Conservation (phyloP, 2,329 filamentous ascomycete species). For the Botrytis aclada region DNA sequence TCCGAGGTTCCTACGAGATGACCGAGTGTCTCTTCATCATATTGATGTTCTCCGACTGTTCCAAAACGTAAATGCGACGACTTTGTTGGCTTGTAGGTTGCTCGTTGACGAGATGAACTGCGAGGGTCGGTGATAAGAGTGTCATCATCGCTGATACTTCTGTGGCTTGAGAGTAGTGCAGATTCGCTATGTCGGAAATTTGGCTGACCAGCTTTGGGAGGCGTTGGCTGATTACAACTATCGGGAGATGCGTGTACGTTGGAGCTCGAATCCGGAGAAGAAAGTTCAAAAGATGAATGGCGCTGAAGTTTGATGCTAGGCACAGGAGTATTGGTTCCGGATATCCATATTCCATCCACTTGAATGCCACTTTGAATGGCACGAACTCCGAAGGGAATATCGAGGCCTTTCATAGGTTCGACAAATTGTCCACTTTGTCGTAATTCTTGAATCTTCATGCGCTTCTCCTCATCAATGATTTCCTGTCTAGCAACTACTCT, state of each 20-base stretch:
- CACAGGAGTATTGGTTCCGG: slow-evolving; percentile 31
- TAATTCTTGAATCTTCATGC: slow-evolving; percentile 51
- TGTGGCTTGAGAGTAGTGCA: slow-evolving; percentile 8
- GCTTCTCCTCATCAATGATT: slow-evolving; percentile 64
- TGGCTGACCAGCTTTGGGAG: neutral
- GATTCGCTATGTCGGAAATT: slow-evolving; percentile 12
- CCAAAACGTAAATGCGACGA: slow-evolving; percentile 38
- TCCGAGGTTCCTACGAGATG: slow-evolving; percentile 30
- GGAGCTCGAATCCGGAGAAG: slow-evolving; percentile 6
- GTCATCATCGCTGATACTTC: slow-evolving; percentile 17
- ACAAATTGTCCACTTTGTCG: slow-evolving; percentile 48
- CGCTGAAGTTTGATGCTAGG: slow-evolving; percentile 26
- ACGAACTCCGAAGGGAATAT: slow-evolving; percentile 81
- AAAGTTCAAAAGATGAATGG: slow-evolving; percentile 22
- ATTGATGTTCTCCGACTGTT: slow-evolving; percentile 30
- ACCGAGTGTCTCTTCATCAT: slow-evolving; percentile 32
- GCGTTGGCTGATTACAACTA: neutral
- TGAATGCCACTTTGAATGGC: slow-evolving; percentile 81
- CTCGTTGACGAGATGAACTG: slow-evolving; percentile 20
- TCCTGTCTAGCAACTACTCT: slow-evolving; percentile 55
- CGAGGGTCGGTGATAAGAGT: neutral
- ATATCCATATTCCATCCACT: slow-evolving; percentile 80
- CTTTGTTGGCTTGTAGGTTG: slow-evolving; percentile 37
- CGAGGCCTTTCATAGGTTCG: slow-evolving; percentile 43
- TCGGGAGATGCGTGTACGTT: slow-evolving; percentile 14